These are phyloP conservation scores for Craspedostauros australis DNA, from an alignment of 108 stramenopile genomes.

Conservation along the genomic window DNA sequence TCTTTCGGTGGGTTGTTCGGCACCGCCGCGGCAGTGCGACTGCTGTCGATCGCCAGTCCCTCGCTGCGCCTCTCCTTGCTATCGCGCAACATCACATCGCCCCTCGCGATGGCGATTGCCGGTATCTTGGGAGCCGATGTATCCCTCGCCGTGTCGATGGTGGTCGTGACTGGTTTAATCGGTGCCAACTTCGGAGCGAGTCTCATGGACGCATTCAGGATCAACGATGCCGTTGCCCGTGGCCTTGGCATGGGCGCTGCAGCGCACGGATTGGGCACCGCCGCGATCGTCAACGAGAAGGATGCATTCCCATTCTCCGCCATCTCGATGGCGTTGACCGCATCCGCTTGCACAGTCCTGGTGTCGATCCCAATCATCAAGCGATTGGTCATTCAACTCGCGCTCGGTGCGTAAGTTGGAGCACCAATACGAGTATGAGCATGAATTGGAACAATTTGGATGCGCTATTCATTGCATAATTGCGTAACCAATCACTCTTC, in stretches of 20 bases:
- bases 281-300: slow-evolving; percentile 82
- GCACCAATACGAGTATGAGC: too few relatives aligned
- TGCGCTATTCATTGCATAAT: too few relatives aligned
- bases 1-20: slow-evolving; percentile 70
- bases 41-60: slow-evolving; percentile 39
- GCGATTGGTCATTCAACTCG: slow-evolving; percentile 40
- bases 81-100: slow-evolving; percentile 79
- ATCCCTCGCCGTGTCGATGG: slow-evolving; percentile 75
- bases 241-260: slow-evolving; percentile 87
- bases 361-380: slow-evolving; percentile 63
- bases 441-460: too few relatives aligned
- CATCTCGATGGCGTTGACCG: slow-evolving; percentile 86
- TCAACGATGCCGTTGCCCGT: slow-evolving; percentile 80
- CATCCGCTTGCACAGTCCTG: slow-evolving; percentile 57
- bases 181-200: slow-evolving; percentile 88
- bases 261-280: slow-evolving; percentile 90
- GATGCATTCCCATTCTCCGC: slow-evolving; percentile 92
- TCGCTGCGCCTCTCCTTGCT: slow-evolving; percentile 58
- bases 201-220: slow-evolving; percentile 60
- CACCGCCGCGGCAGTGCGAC: slow-evolving; percentile 47
- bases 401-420: too few relatives aligned
- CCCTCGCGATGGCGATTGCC: slow-evolving; percentile 88
- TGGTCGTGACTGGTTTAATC: slow-evolving; percentile 86
- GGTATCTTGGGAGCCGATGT: slow-evolving; percentile 77
- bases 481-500: too few relatives aligned